Evolutionary conservation across 208 protist species (phyloP).

Genomic region (Leishmania major): DNA sequence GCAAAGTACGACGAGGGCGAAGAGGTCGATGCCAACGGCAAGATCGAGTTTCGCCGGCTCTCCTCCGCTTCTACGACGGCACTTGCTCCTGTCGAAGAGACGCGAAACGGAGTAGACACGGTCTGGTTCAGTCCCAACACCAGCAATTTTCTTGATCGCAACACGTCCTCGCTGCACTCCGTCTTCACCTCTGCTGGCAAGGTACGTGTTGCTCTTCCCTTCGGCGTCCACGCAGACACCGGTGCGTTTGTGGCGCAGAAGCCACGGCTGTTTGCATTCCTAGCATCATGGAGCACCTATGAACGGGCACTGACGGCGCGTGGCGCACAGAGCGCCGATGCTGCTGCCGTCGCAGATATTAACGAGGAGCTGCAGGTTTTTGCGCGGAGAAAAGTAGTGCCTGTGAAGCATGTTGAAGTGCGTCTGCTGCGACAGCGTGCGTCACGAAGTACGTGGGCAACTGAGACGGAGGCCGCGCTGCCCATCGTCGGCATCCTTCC

Average conservation of each 20-base stretch:
- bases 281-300: constrained; percentile 22
- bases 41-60: not conserved
- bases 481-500: constrained; percentile 26
- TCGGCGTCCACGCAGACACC: not conserved
- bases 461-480: not conserved
- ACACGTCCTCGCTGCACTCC: not conserved
- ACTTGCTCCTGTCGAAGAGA: not conserved
- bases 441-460: constrained; percentile 19
- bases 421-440: constrained; percentile 38
- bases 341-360: not conserved
- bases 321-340: not conserved
- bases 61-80: not conserved
- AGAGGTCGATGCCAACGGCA: not conserved
- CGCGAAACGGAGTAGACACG: not conserved
- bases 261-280: constrained; percentile 18
- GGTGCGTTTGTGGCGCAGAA: not conserved
- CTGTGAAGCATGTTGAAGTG: constrained; percentile 27
- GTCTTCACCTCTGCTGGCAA: constrained; percentile 13
- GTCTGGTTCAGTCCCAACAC: constrained; percentile 13
- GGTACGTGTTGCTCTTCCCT: constrained; percentile 18
- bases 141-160: not conserved
- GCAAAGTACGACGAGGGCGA: not conserved
- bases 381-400: not conserved
- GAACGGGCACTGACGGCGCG: not conserved
- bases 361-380: not conserved